Percentiles rank a stretch among this genome's conserved stretches.
These are phyloP conservation scores for Linum usitatissimum DNA, from an alignment of 345 rosid genomes.

Conservation along the genomic window DNA sequence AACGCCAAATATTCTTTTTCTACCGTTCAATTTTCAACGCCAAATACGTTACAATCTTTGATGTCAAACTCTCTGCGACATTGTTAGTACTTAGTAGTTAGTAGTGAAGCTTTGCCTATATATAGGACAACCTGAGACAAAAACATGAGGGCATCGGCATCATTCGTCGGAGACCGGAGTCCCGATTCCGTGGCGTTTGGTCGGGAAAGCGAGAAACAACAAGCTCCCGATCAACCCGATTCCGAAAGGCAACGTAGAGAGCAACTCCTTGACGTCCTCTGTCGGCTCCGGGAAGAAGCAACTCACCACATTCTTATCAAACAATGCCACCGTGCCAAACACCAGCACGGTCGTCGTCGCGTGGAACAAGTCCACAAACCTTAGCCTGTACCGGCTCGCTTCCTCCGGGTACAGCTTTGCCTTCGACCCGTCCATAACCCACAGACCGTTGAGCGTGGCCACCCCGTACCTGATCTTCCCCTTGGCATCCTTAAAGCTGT, in stretches of 20 bases:
- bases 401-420: conserved; percentile 29
- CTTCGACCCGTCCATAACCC: conserved; percentile 38
- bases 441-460: conserved; percentile 48
- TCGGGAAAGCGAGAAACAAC: conserved; percentile 49
- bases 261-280: conserved; percentile 32
- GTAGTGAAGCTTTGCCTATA: too few relatives aligned
- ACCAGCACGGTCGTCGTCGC: conserved; percentile 48
- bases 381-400: conserved; percentile 28
- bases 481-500: conserved; percentile 43
- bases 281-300: conserved; percentile 47
- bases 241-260: conserved; percentile 31
- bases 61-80: too few relatives aligned
- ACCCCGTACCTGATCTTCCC: conserved; percentile 72
- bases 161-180: conserved; percentile 32
- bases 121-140: too few relatives aligned
- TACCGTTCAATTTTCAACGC: too few relatives aligned
- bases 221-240: conserved; percentile 39
- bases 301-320: conserved; percentile 52
- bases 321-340: conserved; percentile 44
- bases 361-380: conserved; percentile 50
- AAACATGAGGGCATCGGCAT: neutral
- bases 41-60: too few relatives aligned
- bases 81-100: too few relatives aligned
- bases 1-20: too few relatives aligned
- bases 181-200: conserved; percentile 65